Evolutionary conservation across 148 eudicot species (phyloP).

Genomic region (Fagopyrum tataricum): DNA sequence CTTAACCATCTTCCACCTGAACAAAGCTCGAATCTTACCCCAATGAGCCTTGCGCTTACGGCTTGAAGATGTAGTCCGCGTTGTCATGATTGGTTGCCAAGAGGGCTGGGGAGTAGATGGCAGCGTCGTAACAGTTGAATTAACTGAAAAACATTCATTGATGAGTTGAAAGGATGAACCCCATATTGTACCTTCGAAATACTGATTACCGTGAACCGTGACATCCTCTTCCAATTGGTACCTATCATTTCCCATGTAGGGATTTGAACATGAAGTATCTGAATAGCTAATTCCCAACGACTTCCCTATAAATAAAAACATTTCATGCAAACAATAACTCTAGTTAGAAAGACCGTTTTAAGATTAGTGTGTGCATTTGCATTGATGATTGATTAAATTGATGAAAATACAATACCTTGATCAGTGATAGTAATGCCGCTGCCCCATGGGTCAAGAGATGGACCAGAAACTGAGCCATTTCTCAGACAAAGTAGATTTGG

Average conservation of each 20-base stretch:
- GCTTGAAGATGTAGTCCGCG: conserved; percentile 26
- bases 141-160: conserved; percentile 23
- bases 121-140: conserved; percentile 16
- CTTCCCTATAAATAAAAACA: conserved; percentile 33
- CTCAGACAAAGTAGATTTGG: conserved; percentile 40
- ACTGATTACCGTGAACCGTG: conserved; percentile 10
- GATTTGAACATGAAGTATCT: conserved; percentile 31
- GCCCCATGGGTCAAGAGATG: background rate
- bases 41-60: conserved; percentile 46
- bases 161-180: conserved; percentile 21
- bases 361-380: too few relatives aligned
- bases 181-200: background rate
- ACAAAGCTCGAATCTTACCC: conserved; percentile 60
- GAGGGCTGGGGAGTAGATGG: conserved; percentile 23
- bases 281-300: conserved; percentile 23
- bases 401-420: conserved; percentile 24
- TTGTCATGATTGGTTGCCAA: conserved; percentile 14
- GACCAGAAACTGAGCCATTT: background rate
- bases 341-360: too few relatives aligned
- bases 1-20: conserved; percentile 57
- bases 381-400: too few relatives aligned
- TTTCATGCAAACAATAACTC: background rate
- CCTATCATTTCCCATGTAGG: conserved; percentile 22
- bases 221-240: conserved; percentile 28
- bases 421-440: conserved; percentile 17